Percentiles rank a stretch among this genome's conserved stretches.
These are phyloP conservation scores for Stachybotrys chartarum DNA, from an alignment of 2,329 filamentous ascomycete genomes.

Conservation along the genomic window DNA sequence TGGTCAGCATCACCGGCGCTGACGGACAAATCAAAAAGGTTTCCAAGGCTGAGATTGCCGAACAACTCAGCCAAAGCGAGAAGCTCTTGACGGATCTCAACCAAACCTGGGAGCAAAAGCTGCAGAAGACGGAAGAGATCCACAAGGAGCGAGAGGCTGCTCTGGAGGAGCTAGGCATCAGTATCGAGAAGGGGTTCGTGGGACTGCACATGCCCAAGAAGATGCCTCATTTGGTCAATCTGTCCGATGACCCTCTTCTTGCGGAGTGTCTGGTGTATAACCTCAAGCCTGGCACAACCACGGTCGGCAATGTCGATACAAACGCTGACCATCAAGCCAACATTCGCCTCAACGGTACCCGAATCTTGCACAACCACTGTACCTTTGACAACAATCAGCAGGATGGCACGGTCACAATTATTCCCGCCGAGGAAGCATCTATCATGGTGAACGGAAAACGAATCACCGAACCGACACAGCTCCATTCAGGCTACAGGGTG, in stretches of 20 bases:
- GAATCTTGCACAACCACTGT: constrained; percentile 89
- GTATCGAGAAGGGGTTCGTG: constrained; percentile 96
- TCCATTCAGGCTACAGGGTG: constrained; percentile 88
- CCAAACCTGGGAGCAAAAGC: constrained; percentile 97
- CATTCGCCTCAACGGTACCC: constrained; percentile 87
- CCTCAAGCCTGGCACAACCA: constrained; percentile 88
- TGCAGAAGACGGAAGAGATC: constrained; percentile 90
- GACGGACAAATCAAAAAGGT: constrained; percentile 91
- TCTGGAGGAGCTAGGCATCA: constrained; percentile 93
- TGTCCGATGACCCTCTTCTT: constrained; percentile 89
- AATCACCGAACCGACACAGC: constrained; percentile 74
- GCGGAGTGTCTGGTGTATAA: constrained; percentile 98
- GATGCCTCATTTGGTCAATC: constrained; percentile 97
- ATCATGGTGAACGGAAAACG: constrained; percentile 97
- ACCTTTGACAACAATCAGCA: constrained; percentile 72
- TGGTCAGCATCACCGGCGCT: constrained; percentile 83
- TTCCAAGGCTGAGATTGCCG: constrained; percentile 95
- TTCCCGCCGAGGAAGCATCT: constrained; percentile 84
- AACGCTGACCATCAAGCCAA: constrained; percentile 70
- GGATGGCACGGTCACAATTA: constrained; percentile 86
- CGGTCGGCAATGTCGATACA: constrained; percentile 88
- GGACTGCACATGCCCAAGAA: constrained; percentile 95
- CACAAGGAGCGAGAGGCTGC: constrained; percentile 96
- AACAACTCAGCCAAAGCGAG: constrained; percentile 92
- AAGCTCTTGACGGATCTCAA: constrained; percentile 95